Base-by-base conservation (phyloP, 345 rosid species). In the Moricandia arvensis region DNA sequence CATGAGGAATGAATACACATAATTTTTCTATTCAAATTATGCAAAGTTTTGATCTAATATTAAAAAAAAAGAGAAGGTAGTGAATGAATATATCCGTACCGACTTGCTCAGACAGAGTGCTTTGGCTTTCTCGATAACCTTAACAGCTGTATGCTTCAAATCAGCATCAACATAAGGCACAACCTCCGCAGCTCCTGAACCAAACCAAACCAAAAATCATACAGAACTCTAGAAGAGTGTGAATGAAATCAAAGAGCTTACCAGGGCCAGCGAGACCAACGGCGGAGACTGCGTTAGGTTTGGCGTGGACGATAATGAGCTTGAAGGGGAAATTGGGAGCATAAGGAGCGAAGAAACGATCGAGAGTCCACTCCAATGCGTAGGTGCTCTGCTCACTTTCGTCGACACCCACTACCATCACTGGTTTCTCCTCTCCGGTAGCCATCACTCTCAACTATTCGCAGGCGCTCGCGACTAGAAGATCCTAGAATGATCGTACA, bases 311-410 rank as follows among this genome's bases (percentile, higher is more conserved):
- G 82, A 95, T 69, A 60, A 89, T 63, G 75, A 95, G 94, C 76
- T 86, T 88, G 80, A 89, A 95, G 15, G 87, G 96, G 63, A 74
- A 68, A 80, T 81, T 82, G n/a, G 90, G 69, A 57, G 81, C 77
- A 35, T 64, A 79, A 3, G 91, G 90, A 65, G 82, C 69, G 82
- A 92, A 87, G 86, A 95, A 92, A 59, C 77, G 93, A 73, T 88
- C 90, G 6, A 95, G 84, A 1, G 93, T 88, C 99, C 99, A 95
- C 74, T 87, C 85, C 69, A 95, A 72, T 0, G 97, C 98, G 89
- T 92, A 92, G 4, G n/a, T 41, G 77, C 96, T 90, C 30, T 82
- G 91, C 63, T 88, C 89, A 71, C 93, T 88, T 0, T 88, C 91
- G 74, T 90, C 96, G 35, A 87, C 47, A 4, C 87, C 96, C 0